Base-by-base conservation (phyloP, 306 rosid species). In the Biancaea sappan region DNA sequence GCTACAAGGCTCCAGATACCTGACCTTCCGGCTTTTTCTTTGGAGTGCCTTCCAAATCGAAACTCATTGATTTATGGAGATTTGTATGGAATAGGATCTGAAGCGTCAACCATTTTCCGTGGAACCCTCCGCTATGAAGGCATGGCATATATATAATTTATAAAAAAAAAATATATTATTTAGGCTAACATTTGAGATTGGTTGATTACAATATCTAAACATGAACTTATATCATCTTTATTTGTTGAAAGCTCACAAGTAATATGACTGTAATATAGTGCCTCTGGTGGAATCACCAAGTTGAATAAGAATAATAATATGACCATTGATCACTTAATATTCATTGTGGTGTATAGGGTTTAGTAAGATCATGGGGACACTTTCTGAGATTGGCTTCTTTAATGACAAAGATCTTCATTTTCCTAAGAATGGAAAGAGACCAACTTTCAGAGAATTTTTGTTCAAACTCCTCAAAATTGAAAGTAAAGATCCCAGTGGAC, bases 121-220 rank as follows among this genome's bases (percentile, higher is more conserved):
- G 99, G 96, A 87, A 94, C 99, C 65, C 93, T 94, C 62, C 92
- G 99, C 61, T 94, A 91, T 28, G 93, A 94, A 94, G 99, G 99
- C 79, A 88, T 74, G 88, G 7, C 48, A 19, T 51, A 37, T 52
- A 18, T 77, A n/a, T 65, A 29, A 26, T 41, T 74, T 75, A 74
- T 9, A 11, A 41, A 16, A 35, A 61, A 21, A 26, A 24, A 0
- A n/a, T n/a, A n/a, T n/a, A 0, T 58, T 67, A 51, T 75, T 72
- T 32, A 10, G 66, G 62, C 58, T 47, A 11, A 74, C 18, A 21
- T 35, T 58, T 77, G 18, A 25, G 75, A 60, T 12, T 76, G 69
- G 9, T 26, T 58, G 54, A 53, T 65, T 34, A 13, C 1, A 14
- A 44, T 61, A 40, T 52, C 31, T 53, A 40, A 60, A 76, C 43